Conservation (phyloP, 805 yeast genomes). For the Barnettozyma siamensis region DNA sequence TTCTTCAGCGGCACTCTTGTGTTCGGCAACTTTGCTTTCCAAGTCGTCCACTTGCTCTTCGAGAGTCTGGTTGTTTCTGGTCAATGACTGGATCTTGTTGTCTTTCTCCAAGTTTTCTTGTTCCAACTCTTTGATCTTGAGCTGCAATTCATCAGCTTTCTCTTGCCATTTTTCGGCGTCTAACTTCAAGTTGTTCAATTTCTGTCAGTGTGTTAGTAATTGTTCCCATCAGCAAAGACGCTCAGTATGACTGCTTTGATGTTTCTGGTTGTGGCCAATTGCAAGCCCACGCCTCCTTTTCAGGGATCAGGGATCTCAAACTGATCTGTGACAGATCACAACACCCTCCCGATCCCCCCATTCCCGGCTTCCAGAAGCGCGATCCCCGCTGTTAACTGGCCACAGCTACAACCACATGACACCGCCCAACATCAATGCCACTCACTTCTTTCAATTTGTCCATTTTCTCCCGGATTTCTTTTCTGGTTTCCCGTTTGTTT, state of each 20-base stretch:
- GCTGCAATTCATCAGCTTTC: conserved; percentile 82
- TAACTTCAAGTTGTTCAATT: conserved; percentile 80
- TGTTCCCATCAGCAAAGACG: too few species aligned
- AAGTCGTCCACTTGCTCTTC: conserved; percentile 74
- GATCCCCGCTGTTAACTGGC: background rate
- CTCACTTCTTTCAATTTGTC: conserved; percentile 23
- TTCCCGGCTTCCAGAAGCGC: too few species aligned
- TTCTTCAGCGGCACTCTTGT: conserved; percentile 85
- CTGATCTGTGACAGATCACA: too few species aligned
- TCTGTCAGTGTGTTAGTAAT: conserved; percentile 35
- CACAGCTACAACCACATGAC: background rate
- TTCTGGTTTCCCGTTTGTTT: background rate
- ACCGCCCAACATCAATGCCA: background rate
- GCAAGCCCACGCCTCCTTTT: too few species aligned
- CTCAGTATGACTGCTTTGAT: too few species aligned
- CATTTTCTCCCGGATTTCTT: too few species aligned
- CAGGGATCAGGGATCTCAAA: too few species aligned
- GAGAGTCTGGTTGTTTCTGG: conserved; percentile 84
- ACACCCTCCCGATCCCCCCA: too few species aligned
- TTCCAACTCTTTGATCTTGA: conserved; percentile 81
- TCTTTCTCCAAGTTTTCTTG: conserved; percentile 91
- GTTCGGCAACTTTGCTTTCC: conserved; percentile 66
- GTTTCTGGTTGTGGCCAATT: too few species aligned
- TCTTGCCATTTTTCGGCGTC: conserved; percentile 98
- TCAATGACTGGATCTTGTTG: conserved; percentile 87